Evolutionary conservation across 106 monocot genomes (phyloP).

Genomic region (Iris macrosiphon): DNA sequence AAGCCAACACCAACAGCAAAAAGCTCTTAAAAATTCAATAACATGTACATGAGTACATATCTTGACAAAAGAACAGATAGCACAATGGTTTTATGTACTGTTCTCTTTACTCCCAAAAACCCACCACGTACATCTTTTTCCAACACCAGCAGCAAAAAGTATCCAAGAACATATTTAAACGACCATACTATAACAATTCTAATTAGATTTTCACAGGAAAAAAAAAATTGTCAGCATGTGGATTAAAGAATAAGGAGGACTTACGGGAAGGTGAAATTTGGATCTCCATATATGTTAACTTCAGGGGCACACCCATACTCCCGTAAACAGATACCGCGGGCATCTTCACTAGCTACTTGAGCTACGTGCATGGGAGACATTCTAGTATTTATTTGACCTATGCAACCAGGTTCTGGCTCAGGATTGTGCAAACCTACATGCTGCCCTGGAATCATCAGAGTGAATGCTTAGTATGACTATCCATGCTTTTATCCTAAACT

Average conservation of each 20-base stretch:
- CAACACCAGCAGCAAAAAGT: too few relatives aligned
- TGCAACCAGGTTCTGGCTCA: constrained; percentile 45
- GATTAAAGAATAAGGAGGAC: constrained; percentile 11
- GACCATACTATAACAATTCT: too few relatives aligned
- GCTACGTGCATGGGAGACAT: constrained; percentile 78
- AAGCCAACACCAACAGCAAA: too few relatives aligned
- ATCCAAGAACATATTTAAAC: too few relatives aligned
- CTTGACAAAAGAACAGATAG: too few relatives aligned
- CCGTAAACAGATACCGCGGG: constrained; percentile 57
- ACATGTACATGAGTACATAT: too few relatives aligned
- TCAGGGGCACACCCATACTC: constrained; percentile 82
- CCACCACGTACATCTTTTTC: too few relatives aligned
- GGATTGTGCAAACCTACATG: constrained; percentile 88
- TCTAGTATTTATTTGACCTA: constrained; percentile 77
- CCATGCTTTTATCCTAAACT: not conserved
- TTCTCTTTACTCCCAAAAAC: too few relatives aligned
- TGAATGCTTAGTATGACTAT: not conserved
- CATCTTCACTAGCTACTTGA: constrained; percentile 72
- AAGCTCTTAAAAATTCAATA: too few relatives aligned
- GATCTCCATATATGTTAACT: constrained; percentile 79
- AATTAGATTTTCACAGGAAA: too few relatives aligned
- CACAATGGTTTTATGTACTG: too few relatives aligned
- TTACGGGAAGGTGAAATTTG: constrained; percentile 83
- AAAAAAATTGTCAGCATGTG: too few relatives aligned
- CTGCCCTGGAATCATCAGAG: constrained; percentile 49